phyloP scores from a whole-genome alignment of 495 filamentous ascomycete genomes.

The Tuber melanosporum region DNA sequence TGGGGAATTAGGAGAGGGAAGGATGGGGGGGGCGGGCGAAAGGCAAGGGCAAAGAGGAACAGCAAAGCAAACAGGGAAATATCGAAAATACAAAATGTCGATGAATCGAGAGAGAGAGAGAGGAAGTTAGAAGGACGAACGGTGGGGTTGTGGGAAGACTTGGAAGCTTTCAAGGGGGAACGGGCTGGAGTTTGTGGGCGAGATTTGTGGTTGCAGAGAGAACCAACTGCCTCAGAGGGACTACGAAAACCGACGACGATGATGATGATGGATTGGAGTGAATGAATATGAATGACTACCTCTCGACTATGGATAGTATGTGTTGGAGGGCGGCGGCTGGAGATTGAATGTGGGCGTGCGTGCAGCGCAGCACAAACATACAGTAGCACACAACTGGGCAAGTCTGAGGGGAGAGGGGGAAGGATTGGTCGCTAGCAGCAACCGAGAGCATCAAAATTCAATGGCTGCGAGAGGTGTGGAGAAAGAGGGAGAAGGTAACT shows the following conservation, averaged over 20 bases:
- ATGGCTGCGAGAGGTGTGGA: not conserved
- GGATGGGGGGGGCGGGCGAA: not conserved
- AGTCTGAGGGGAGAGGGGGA: not conserved
- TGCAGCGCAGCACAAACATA: not conserved
- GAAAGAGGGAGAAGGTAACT: not conserved
- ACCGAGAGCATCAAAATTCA: not conserved
- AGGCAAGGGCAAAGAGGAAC: not conserved
- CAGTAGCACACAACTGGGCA: not conserved
- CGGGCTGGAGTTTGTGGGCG: not conserved
- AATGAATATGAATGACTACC: not conserved
- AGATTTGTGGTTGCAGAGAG: not conserved
- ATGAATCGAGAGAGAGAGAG: not conserved
- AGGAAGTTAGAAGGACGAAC: not conserved
- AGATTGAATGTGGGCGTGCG: not conserved
- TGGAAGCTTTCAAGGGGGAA: constrained; percentile 1
- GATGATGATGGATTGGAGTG: not conserved
- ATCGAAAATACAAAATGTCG: constrained; percentile 10
- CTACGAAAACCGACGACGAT: not conserved
- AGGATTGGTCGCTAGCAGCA: not conserved
- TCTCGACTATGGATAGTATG: not conserved
- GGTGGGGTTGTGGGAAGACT: constrained; percentile 12
- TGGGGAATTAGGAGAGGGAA: constrained; percentile 12
- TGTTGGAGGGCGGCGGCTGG: not conserved
- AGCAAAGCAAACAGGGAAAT: not conserved
- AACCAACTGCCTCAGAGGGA: not conserved